Percentiles rank a stretch among this genome's conserved stretches.
Evolutionary conservation across 768 basidiomycete species (phyloP).

Genomic region (Suillus subaureus): DNA sequence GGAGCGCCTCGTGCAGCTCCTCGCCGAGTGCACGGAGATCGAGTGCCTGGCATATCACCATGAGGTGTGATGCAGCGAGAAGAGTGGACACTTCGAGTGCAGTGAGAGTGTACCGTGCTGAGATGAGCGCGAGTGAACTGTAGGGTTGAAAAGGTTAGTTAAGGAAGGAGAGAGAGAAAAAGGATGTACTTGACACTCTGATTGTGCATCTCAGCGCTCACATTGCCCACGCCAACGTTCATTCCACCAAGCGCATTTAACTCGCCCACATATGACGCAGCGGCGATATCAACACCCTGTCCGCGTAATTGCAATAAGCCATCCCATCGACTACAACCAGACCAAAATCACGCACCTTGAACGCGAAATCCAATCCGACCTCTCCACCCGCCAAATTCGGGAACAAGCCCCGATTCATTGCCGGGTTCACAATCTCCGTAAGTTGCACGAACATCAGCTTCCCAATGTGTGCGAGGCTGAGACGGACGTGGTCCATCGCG

Average conservation of each 20-base stretch:
- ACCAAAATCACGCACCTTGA: slow-evolving; percentile 42
- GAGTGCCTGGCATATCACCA: slow-evolving; percentile 79
- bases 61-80: slow-evolving; percentile 74
- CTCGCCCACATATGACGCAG: slow-evolving; percentile 81
- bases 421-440: slow-evolving; percentile 57
- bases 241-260: slow-evolving; percentile 72
- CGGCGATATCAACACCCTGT: slow-evolving; percentile 76
- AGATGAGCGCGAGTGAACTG: no score
- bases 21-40: slow-evolving; percentile 78
- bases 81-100: slow-evolving; percentile 79
- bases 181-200: no score
- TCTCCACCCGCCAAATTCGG: slow-evolving; percentile 80
- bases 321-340: background rate
- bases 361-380: slow-evolving; percentile 80
- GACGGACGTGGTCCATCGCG: slow-evolving; percentile 85
- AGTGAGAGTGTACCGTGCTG: slow-evolving; percentile 57
- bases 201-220: slow-evolving; percentile 75
- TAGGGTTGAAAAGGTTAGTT: no score
- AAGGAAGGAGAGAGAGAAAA: no score
- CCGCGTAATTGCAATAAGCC: background rate
- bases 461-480: slow-evolving; percentile 69
- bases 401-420: slow-evolving; percentile 76
- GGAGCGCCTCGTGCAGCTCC: slow-evolving; percentile 51
- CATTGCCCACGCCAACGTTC: slow-evolving; percentile 83
- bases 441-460: slow-evolving; percentile 69